Evolutionary conservation across 2,329 filamentous ascomycete species (phyloP).

Genomic region (Colletotrichum orchidophilum): DNA sequence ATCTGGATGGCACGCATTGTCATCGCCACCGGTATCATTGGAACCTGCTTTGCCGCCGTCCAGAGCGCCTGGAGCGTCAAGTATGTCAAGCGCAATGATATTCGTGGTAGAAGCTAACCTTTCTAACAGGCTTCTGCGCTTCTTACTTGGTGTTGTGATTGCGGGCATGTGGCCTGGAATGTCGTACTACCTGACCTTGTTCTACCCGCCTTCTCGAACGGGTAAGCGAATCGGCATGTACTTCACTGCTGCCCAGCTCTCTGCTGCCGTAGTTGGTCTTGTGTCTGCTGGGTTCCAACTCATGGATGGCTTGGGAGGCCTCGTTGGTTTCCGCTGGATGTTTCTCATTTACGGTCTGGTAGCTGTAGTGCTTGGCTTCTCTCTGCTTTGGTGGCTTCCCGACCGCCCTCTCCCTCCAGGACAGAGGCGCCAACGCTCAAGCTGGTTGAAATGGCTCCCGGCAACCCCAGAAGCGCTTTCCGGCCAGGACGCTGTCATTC

Average conservation of each 20-base stretch:
- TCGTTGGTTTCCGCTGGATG: slow-evolving; percentile 92
- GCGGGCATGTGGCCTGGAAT: slow-evolving; percentile 97
- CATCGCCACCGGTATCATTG: slow-evolving; percentile 85
- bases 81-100: slow-evolving; percentile 50
- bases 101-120: slow-evolving; percentile 28
- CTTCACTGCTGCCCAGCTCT: slow-evolving; percentile 89
- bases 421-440: slow-evolving; percentile 59
- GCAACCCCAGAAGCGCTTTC: slow-evolving; percentile 74
- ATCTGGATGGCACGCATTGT: slow-evolving; percentile 95
- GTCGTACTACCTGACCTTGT: slow-evolving; percentile 91
- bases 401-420: slow-evolving; percentile 82
- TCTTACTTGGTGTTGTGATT: slow-evolving; percentile 86
- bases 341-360: slow-evolving; percentile 87
- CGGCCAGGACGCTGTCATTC: slow-evolving; percentile 80
- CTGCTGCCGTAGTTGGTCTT: slow-evolving; percentile 86
- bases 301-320: slow-evolving; percentile 81
- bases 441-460: slow-evolving; percentile 73
- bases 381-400: slow-evolving; percentile 89
- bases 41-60: slow-evolving; percentile 84
- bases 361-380: slow-evolving; percentile 75
- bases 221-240: slow-evolving; percentile 91
- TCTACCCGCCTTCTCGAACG: slow-evolving; percentile 87
- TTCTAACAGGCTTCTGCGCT: slow-evolving; percentile 72
- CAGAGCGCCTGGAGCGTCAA: slow-evolving; percentile 86
- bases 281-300: slow-evolving; percentile 92